Evolutionary conservation across 257 asterid species (phyloP).

Genomic region (Agastache rugosa): DNA sequence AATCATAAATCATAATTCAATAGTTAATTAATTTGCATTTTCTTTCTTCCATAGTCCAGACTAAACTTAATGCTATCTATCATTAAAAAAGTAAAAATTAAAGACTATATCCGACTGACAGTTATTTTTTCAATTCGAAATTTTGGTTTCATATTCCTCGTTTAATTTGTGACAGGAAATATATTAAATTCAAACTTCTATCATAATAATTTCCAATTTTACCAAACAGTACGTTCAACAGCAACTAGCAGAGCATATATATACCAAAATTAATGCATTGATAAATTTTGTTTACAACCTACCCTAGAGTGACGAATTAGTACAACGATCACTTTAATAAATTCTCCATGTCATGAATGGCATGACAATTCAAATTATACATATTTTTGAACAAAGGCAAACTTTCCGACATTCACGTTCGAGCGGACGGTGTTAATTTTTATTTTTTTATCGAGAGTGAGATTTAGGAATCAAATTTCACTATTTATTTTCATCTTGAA

Average conservation of each 20-base stretch:
- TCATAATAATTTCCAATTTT: not conserved
- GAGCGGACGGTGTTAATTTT: not conserved
- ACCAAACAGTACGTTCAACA: not conserved
- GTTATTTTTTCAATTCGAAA: no score
- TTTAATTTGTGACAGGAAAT: not conserved
- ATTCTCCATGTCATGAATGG: not conserved
- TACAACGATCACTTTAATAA: not conserved
- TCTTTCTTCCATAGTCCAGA: no score
- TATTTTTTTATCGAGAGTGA: not conserved
- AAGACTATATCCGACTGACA: no score
- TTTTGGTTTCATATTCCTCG: not conserved
- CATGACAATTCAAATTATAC: conserved; percentile 3
- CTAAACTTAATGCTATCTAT: not conserved
- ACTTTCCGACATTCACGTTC: not conserved
- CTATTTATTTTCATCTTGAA: no score
- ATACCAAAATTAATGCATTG: not conserved
- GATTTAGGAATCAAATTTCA: not conserved
- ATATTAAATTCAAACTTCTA: not conserved
- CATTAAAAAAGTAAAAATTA: no score
- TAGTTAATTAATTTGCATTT: no score
- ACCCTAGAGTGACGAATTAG: not conserved
- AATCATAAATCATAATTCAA: no score
- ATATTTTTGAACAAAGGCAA: not conserved
- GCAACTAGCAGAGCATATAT: not conserved
- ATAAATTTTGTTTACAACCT: conserved; percentile 1